These are phyloP conservation scores for Acacia pycnantha DNA, from an alignment of 331 rosid genomes.

Conservation along the genomic window DNA sequence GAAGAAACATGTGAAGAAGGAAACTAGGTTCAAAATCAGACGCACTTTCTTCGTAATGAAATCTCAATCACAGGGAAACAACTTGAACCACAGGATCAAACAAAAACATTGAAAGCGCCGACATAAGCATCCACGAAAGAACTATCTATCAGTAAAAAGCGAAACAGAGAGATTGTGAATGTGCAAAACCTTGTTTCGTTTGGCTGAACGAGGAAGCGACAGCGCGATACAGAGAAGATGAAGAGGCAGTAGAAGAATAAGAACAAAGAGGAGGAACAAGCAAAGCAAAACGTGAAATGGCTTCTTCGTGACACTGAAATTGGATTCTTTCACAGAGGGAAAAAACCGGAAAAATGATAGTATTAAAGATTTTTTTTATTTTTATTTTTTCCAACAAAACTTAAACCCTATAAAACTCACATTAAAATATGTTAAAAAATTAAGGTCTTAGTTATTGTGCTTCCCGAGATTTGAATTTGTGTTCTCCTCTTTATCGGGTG, in stretches of 20 bases:
- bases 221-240: background rate
- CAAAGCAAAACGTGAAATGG: conserved; percentile 4
- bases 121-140: background rate
- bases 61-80: conserved; percentile 19
- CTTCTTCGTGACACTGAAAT: conserved; percentile 16
- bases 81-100: background rate
- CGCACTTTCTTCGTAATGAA: conserved; percentile 11
- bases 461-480: too few species aligned
- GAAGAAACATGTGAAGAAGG: conserved; percentile 4
- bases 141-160: background rate
- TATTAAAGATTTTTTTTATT: too few species aligned
- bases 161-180: conserved; percentile 13
- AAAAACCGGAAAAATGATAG: too few species aligned
- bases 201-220: background rate
- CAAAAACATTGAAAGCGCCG: background rate
- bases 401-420: too few species aligned
- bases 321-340: background rate
- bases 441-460: too few species aligned
- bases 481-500: too few species aligned
- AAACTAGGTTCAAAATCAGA: conserved; percentile 38
- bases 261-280: conserved; percentile 11
- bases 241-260: conserved; percentile 1
- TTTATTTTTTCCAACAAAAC: too few species aligned
- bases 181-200: conserved; percentile 35
- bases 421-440: too few species aligned